These are phyloP conservation scores for Moricandia arvensis DNA, from an alignment of 345 rosid species.

Conservation along the genomic window DNA sequence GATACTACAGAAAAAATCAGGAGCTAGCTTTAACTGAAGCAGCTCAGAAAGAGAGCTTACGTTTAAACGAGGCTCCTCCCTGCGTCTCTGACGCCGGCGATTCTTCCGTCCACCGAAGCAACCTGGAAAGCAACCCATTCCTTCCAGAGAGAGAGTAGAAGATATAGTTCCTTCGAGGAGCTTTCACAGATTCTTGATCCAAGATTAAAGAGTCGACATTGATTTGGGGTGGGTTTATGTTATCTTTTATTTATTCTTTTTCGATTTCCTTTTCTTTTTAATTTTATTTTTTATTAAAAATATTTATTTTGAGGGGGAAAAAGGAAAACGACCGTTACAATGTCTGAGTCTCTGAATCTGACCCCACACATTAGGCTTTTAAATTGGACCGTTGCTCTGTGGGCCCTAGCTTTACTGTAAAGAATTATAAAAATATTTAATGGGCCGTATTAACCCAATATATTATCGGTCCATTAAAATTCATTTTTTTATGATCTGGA, in stretches of 20 bases:
- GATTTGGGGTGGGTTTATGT: neutral
- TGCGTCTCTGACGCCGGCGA: constrained; percentile 49
- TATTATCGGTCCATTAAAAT: neutral
- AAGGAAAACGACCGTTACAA: constrained; percentile 59
- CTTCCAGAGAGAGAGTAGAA: constrained; percentile 3
- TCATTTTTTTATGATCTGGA: neutral
- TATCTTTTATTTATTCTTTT: constrained; percentile 8
- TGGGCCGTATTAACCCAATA: constrained; percentile 10
- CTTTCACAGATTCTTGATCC: neutral
- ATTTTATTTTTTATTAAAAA: neutral
- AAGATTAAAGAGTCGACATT: constrained; percentile 18
- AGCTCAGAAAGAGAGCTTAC: constrained; percentile 38
- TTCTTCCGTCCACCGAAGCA: constrained; percentile 85
- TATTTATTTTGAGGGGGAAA: constrained; percentile 1
- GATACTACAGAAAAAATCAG: neutral
- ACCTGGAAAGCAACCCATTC: constrained; percentile 85
- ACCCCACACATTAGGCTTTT: constrained; percentile 5
- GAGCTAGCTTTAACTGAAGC: neutral
- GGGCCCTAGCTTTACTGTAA: constrained; percentile 4
- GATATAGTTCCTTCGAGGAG: neutral
- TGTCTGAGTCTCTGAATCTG: constrained; percentile 1
- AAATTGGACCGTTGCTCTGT: constrained; percentile 30
- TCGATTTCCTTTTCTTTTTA: constrained; percentile 1
- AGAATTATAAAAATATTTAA: neutral
- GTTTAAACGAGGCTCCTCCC: constrained; percentile 47